phyloP scores from a whole-genome alignment of 768 basidiomycete species.

The Lenzites betulinus region DNA sequence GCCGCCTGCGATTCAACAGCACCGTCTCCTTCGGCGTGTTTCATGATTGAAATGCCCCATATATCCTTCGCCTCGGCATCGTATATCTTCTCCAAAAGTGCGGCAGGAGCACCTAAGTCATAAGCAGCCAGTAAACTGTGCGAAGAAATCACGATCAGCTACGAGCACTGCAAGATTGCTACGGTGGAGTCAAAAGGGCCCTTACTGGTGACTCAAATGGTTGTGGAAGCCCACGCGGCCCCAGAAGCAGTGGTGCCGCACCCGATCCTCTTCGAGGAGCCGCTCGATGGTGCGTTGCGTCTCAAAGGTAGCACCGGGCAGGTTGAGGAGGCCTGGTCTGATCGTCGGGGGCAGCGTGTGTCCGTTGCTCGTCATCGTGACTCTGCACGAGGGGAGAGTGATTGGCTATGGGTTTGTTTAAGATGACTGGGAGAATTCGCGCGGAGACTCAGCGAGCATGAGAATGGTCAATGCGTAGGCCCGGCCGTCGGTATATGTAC shows the following conservation, averaged over 20 bases:
- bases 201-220: conserved; percentile 62
- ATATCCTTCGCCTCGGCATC: conserved; percentile 42
- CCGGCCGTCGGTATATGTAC: too few species aligned
- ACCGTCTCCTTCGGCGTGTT: conserved; percentile 37
- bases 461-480: too few species aligned
- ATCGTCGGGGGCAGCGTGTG: conserved; percentile 22
- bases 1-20: conserved; percentile 23
- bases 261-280: conserved; percentile 49
- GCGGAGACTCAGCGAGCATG: too few species aligned
- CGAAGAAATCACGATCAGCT: neutral
- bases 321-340: conserved; percentile 44
- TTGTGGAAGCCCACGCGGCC: conserved; percentile 50
- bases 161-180: neutral
- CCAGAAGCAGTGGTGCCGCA: conserved; percentile 54
- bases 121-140: conserved; percentile 56
- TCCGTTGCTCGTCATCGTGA: too few species aligned
- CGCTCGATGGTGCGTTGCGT: conserved; percentile 45
- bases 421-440: too few species aligned
- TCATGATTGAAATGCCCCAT: conserved; percentile 42
- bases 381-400: too few species aligned
- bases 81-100: conserved; percentile 51
- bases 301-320: conserved; percentile 47
- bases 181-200: neutral
- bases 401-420: too few species aligned
- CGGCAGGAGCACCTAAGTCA: conserved; percentile 52